Conservation (phyloP, 129 eudicot species). For the Lactuca sativa region DNA sequence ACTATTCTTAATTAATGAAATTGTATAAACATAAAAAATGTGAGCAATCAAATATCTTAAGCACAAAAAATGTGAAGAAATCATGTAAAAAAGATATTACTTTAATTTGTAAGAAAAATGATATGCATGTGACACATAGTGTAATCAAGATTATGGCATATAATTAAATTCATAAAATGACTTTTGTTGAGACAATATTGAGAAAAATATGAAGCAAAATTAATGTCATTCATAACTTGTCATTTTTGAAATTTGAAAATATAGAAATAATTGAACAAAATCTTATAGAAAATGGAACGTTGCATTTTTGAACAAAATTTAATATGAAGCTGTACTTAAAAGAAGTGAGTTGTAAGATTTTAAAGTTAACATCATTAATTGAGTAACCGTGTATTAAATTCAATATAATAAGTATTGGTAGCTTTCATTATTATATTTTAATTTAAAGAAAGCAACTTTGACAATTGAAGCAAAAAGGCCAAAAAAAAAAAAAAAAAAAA, state of each 20-base stretch:
- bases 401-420: background rate
- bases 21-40: background rate
- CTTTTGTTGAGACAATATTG: background rate
- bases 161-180: background rate
- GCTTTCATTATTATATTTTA: background rate
- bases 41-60: background rate
- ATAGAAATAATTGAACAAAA: background rate
- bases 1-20: background rate
- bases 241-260: background rate
- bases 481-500: background rate
- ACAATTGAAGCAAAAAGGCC: constrained; percentile 1
- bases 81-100: background rate
- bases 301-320: constrained; percentile 9
- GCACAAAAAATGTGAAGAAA: background rate
- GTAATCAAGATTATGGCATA: background rate
- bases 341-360: background rate
- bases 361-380: background rate
- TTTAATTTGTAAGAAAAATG: background rate
- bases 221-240: background rate
- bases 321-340: background rate
- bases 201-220: background rate
- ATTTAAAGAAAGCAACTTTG: background rate
- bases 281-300: constrained; percentile 9
- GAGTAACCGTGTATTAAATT: background rate
- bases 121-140: background rate